phyloP scores from a whole-genome alignment of 495 filamentous ascomycete genomes.

The Ascodesmis nigricans region DNA sequence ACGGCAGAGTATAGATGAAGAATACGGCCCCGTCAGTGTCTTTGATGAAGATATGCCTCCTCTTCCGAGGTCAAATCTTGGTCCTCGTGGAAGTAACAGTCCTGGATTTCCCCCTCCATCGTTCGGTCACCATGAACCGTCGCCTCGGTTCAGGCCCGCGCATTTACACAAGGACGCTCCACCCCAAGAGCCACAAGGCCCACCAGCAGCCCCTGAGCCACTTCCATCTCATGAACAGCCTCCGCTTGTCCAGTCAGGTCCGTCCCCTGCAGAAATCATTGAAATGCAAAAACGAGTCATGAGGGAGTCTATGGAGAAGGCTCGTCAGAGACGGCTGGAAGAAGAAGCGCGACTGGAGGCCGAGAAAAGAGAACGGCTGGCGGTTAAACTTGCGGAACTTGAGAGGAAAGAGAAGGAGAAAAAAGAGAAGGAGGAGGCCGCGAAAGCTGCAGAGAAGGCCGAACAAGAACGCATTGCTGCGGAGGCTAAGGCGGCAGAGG shows the following conservation, averaged over 20 bases:
- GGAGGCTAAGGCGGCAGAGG: slow-evolving; percentile 17
- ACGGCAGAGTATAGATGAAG: too few relatives aligned
- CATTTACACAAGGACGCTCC: neutral
- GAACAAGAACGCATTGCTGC: slow-evolving; percentile 23
- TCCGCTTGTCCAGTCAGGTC: slow-evolving; percentile 18
- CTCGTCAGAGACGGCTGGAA: slow-evolving; percentile 55
- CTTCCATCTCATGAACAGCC: slow-evolving; percentile 15
- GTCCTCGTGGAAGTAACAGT: too few relatives aligned
- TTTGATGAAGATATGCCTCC: too few relatives aligned
- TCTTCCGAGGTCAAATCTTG: too few relatives aligned
- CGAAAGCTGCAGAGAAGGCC: slow-evolving; percentile 27
- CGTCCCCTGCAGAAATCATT: slow-evolving; percentile 25
- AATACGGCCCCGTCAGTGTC: too few relatives aligned
- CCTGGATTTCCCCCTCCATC: too few relatives aligned
- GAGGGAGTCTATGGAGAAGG: slow-evolving; percentile 56
- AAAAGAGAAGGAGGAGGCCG: slow-evolving; percentile 36
- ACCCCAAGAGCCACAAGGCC: neutral
- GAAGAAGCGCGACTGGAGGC: slow-evolving; percentile 64
- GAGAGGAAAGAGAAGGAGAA: slow-evolving; percentile 46
- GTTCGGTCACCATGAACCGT: too few relatives aligned
- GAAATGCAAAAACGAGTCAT: slow-evolving; percentile 63
- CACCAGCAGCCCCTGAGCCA: neutral
- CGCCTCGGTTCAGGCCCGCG: too few relatives aligned
- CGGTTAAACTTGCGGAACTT: slow-evolving; percentile 57
- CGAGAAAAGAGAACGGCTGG: slow-evolving; percentile 58